Evolutionary conservation across 1,284 basidiomycete species (phyloP), one percentile per base, ranked within the genome.

Genomic region (Cystobasidium pallidum): DNA sequence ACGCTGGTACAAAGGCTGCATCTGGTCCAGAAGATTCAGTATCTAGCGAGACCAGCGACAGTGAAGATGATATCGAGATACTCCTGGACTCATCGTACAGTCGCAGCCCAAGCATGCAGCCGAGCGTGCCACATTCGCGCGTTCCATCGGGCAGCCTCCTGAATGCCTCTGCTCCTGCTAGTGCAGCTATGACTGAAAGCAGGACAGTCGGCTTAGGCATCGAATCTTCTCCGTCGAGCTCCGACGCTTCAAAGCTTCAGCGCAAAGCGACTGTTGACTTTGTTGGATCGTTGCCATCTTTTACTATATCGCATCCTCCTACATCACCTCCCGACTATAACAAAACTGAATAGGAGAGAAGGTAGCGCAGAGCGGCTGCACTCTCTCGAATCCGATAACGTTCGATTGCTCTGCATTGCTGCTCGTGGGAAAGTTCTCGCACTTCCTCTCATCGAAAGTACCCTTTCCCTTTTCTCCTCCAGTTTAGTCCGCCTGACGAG

Each of bases 1-100:
- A n/a, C n/a, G n/a, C 66, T 7, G 19, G 19, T 45, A n/a, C 8
- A 19, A 45, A 19, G 19, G 11, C 8, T n/a, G 32, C 66, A 21
- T 13, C 8, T 24, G 66, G 21, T 21, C 34, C 34, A 28, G 67
- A 51, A 19, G 67, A 49, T 19, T 19, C 32, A 17, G 45, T 13
- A n/a, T 49, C 45, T 11, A 70, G 67, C 28, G 30, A 54, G 4
- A 19, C 13, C 8, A 49, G 34, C 21, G 58, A 54, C 21, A 70
- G 67, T 36, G 47, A 62, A 11, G 67, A 70, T 21, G 67, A 70
- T 30, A n/a, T 70, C 24, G 67, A 70, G 32, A 70, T 70, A 17
- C 30, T 70, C 11, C 58, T 70, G 15, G 66, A 68, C 26, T 26
- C 66, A 11, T 41, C 52, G 17, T 51, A 45, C 43, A 61, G 58